A percentile compares a stretch with the other conserved stretches of the same genome.
These are phyloP conservation scores for Bacterosira constricta DNA, from an alignment of 108 stramenopile species.

Conservation along the genomic window DNA sequence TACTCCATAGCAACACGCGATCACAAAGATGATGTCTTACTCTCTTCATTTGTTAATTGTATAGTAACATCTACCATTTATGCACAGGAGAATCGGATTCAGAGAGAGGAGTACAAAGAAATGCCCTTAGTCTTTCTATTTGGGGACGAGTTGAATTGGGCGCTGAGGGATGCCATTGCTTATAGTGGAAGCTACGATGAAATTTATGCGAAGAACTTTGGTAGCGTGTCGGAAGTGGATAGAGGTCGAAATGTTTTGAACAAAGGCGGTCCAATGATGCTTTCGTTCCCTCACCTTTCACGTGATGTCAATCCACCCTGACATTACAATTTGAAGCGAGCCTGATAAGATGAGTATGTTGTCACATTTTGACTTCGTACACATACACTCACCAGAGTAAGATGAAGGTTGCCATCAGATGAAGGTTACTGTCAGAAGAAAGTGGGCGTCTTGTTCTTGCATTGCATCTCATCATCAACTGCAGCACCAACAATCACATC, in stretches of 20 bases:
- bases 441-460: no score
- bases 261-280: background rate
- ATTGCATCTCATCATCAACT: no score
- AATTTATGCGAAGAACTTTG: background rate
- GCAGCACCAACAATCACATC: no score
- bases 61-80: conserved; percentile 40
- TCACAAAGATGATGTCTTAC: conserved; percentile 47
- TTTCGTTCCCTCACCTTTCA: background rate
- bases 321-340: no score
- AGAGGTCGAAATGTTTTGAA: conserved; percentile 42
- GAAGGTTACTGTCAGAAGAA: no score
- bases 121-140: conserved; percentile 43
- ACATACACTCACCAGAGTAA: no score
- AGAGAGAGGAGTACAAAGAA: background rate
- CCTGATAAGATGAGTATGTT: no score
- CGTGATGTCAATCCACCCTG: no score
- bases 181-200: background rate
- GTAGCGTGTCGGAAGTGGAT: no score
- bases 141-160: conserved; percentile 7
- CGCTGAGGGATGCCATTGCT: conserved; percentile 4
- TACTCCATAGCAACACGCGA: conserved; percentile 46
- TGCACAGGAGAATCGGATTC: conserved; percentile 57
- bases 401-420: no score
- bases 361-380: no score
- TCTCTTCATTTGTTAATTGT: conserved; percentile 57